These are phyloP conservation scores for Yamadazyma laniorum DNA, from an alignment of 805 yeast species.

Conservation along the genomic window DNA sequence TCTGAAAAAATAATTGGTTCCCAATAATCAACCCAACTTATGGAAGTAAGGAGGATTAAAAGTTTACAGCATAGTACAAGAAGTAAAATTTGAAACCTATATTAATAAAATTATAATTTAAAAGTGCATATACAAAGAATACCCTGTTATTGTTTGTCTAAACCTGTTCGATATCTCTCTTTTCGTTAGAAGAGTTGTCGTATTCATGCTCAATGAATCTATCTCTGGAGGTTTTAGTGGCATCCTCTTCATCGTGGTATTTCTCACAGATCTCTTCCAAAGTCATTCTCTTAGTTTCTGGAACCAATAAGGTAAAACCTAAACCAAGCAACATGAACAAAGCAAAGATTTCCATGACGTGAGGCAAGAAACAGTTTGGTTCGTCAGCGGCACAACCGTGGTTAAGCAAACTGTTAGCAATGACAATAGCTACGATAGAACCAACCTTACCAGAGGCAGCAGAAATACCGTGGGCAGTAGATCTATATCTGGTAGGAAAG, in stretches of 20 bases:
- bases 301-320: constrained; percentile 62
- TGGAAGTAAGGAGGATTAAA: too few relatives aligned
- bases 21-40: too few relatives aligned
- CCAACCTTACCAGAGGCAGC: constrained; percentile 93
- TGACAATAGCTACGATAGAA: constrained; percentile 88
- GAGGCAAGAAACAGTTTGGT: constrained; percentile 78
- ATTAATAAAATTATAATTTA: constrained; percentile 2
- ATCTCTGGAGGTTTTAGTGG: constrained; percentile 40
- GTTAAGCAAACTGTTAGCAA: constrained; percentile 78
- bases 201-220: constrained; percentile 26
- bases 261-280: constrained; percentile 80
- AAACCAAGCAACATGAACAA: constrained; percentile 85
- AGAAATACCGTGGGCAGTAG: constrained; percentile 92
- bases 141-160: background rate
- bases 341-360: constrained; percentile 92
- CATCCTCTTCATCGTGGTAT: constrained; percentile 73
- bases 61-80: too few relatives aligned
- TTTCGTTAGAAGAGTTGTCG: constrained; percentile 15
- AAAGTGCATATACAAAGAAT: background rate
- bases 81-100: too few relatives aligned
- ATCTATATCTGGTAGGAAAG: constrained; percentile 94
- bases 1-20: too few relatives aligned
- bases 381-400: constrained; percentile 68
- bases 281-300: constrained; percentile 91
- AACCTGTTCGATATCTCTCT: constrained; percentile 12